Percentiles rank a stretch among this genome's conserved stretches.
These are phyloP conservation scores for Paracoccidioides lutzii DNA, from an alignment of 2,329 filamentous ascomycete species.

Conservation along the genomic window DNA sequence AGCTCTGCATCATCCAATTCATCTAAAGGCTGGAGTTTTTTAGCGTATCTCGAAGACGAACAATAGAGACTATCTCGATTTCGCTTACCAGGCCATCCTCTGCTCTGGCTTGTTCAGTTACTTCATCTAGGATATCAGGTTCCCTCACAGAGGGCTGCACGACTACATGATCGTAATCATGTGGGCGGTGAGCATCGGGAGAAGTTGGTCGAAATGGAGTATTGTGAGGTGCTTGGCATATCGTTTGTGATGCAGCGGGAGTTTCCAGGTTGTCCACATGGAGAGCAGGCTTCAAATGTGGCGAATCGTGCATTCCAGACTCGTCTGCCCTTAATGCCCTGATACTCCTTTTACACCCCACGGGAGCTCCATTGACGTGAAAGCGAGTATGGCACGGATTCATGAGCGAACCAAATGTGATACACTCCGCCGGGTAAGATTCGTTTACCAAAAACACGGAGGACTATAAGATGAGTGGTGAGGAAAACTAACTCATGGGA, in stretches of 20 bases:
- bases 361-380: constrained; percentile 21
- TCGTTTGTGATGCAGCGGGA: background rate
- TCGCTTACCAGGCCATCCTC: constrained; percentile 42
- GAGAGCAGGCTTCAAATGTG: constrained; percentile 20
- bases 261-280: constrained; percentile 5
- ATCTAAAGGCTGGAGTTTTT: constrained; percentile 32
- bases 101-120: constrained; percentile 50
- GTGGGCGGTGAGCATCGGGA: background rate
- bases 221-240: constrained; percentile 4
- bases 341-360: constrained; percentile 7
- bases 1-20: constrained; percentile 30
- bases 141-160: constrained; percentile 8
- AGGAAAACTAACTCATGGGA: background rate
- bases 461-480: constrained; percentile 16
- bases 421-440: constrained; percentile 55
- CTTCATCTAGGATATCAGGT: constrained; percentile 48
- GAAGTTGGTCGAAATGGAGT: background rate
- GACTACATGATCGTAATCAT: background rate
- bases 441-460: constrained; percentile 49
- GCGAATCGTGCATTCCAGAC: constrained; percentile 8
- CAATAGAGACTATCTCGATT: background rate
- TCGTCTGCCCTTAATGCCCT: constrained; percentile 4
- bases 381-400: constrained; percentile 45
- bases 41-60: background rate
- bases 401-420: constrained; percentile 45